These are phyloP conservation scores for Crucihimalaya himalaica DNA, from an alignment of 345 rosid species.

Conservation along the genomic window DNA sequence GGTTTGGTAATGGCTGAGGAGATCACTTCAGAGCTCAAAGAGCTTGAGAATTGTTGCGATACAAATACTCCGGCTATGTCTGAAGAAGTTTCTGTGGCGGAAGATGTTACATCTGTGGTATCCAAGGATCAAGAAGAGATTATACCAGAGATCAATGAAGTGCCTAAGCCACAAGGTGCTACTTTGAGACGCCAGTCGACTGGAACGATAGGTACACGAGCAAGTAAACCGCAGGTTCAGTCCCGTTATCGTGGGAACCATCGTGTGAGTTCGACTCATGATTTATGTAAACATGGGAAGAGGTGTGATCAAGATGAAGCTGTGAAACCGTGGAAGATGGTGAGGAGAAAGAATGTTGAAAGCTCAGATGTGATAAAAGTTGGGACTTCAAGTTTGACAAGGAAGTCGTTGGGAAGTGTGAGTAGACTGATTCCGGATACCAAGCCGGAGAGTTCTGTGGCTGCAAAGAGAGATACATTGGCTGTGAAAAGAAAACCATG, in stretches of 20 bases:
- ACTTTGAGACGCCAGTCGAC: slow-evolving; percentile 50
- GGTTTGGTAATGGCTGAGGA: slow-evolving; percentile 41
- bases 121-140: slow-evolving; percentile 22
- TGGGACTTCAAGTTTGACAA: slow-evolving; percentile 34
- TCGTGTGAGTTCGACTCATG: slow-evolving; percentile 73
- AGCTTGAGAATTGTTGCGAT: slow-evolving; percentile 11
- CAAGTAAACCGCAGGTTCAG: slow-evolving; percentile 37
- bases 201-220: slow-evolving; percentile 43
- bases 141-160: slow-evolving; percentile 9
- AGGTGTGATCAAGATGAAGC: slow-evolving; percentile 38
- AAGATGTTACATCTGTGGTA: slow-evolving; percentile 20
- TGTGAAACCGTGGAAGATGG: slow-evolving; percentile 42
- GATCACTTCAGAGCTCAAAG: slow-evolving; percentile 6
- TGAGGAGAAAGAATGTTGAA: slow-evolving; percentile 31
- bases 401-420: slow-evolving; percentile 19
- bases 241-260: slow-evolving; percentile 66
- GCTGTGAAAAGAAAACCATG: slow-evolving; percentile 20
- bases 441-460: slow-evolving; percentile 15
- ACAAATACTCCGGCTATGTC: not conserved
- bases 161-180: slow-evolving; percentile 32
- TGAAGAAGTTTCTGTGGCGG: slow-evolving; percentile 7
- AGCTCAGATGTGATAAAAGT: slow-evolving; percentile 14
- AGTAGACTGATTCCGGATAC: slow-evolving; percentile 23
- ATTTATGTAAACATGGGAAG: slow-evolving; percentile 65
- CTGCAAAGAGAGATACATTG: slow-evolving; percentile 31